A percentile compares a stretch with the other conserved stretches of the same genome.
Evolutionary conservation across 2,329 filamentous ascomycete species (phyloP).

Genomic region (Daldinia eschscholtzii): DNA sequence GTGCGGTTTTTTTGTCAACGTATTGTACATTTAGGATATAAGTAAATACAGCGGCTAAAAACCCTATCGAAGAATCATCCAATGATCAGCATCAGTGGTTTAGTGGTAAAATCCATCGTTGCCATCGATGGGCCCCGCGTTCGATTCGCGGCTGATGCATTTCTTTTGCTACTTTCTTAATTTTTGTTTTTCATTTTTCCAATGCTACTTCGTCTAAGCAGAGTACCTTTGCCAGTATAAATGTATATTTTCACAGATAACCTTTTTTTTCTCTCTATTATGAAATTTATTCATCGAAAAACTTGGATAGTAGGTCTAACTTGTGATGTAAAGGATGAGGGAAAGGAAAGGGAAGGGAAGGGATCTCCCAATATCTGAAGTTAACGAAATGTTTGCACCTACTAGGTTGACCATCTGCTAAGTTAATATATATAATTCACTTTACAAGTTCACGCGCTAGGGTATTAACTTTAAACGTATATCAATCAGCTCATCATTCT

Average conservation of each 20-base stretch:
- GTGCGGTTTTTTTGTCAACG: no score
- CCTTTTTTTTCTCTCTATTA: neutral
- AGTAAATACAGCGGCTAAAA: fast-evolving
- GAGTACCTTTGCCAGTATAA: no score
- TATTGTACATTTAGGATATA: neutral
- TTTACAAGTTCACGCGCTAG: neutral
- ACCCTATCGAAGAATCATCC: neutral
- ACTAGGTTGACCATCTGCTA: no score
- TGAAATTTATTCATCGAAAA: no score
- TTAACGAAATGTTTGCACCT: no score
- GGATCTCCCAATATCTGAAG: neutral
- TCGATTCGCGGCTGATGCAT: slow-evolving; percentile 60
- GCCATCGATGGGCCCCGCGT: slow-evolving; percentile 65
- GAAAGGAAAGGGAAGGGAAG: no score
- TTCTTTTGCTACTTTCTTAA: neutral
- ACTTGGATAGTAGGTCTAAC: no score
- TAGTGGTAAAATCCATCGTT: slow-evolving; percentile 68
- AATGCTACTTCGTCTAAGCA: neutral
- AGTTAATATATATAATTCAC: no score
- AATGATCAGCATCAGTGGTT: slow-evolving; percentile 58
- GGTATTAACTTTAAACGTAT: neutral
- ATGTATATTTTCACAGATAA: no score
- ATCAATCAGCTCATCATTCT: slow-evolving; percentile 3
- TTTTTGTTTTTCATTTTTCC: no score
- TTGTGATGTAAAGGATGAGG: no score